Percentiles rank a stretch among this genome's conserved stretches.
phyloP scores from a whole-genome alignment of 2,329 filamentous ascomycete species.

The Chaetothyriales sp. region DNA sequence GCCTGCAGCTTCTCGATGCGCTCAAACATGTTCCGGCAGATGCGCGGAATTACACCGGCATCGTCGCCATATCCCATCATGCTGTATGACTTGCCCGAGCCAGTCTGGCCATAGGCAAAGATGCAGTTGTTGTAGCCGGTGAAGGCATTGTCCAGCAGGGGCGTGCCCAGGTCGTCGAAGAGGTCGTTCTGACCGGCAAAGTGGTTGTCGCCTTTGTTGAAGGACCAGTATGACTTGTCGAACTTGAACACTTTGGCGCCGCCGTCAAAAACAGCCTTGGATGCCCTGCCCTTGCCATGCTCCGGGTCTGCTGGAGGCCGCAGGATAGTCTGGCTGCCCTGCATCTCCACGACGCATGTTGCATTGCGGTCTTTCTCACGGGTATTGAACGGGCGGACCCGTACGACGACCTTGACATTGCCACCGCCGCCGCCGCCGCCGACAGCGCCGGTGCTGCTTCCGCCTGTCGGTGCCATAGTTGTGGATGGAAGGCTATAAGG shows the following conservation, averaged over 20 bases:
- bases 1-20: constrained; percentile 57
- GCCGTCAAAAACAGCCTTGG: constrained; percentile 46
- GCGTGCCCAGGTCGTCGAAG: constrained; percentile 73
- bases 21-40: constrained; percentile 95
- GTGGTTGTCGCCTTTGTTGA: constrained; percentile 62
- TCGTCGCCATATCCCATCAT: constrained; percentile 99
- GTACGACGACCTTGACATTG: constrained; percentile 99
- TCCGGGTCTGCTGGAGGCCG: constrained; percentile 49
- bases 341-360: constrained; percentile 97
- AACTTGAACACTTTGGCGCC: constrained; percentile 82
- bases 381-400: constrained; percentile 85
- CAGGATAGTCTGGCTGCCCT: constrained; percentile 77
- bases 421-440: constrained; percentile 47
- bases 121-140: constrained; percentile 99
- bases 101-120: constrained; percentile 96
- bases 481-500: background rate
- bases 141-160: constrained; percentile 93
- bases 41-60: constrained; percentile 85
- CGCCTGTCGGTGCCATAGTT: constrained; percentile 44
- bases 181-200: constrained; percentile 85
- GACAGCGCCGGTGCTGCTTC: constrained; percentile 1
- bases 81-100: constrained; percentile 95
- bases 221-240: constrained; percentile 97
- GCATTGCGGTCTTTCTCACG: constrained; percentile 85
- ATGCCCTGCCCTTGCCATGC: constrained; percentile 30